Conservation (phyloP, 495 filamentous ascomycete genomes). For the Podospora pseudoanserina region DNA sequence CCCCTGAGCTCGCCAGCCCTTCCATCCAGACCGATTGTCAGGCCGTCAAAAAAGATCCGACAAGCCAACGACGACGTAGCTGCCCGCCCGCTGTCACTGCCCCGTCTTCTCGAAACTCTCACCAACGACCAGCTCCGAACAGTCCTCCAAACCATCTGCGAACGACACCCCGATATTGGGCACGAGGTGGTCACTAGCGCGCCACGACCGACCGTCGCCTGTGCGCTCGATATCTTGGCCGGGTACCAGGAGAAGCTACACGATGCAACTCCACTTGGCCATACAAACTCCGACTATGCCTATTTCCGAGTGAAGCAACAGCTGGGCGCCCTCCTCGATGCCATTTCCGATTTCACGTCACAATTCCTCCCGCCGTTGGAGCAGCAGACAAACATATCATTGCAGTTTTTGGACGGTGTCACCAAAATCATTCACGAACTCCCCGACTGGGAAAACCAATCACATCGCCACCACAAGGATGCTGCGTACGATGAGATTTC, state of each 20-base stretch:
- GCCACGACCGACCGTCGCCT: conserved; percentile 76
- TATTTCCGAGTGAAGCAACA: conserved; percentile 88
- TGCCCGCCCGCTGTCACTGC: conserved; percentile 74
- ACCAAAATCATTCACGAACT: conserved; percentile 86
- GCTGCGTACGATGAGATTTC: conserved; percentile 94
- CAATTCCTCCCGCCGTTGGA: conserved; percentile 94
- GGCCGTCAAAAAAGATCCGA: conserved; percentile 59
- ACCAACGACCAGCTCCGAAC: conserved; percentile 75
- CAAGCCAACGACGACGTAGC: conserved; percentile 64
- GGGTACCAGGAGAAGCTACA: conserved; percentile 75
- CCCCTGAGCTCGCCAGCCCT: conserved; percentile 75
- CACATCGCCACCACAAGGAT: conserved; percentile 86
- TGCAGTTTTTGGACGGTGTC: conserved; percentile 82
- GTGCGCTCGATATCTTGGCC: conserved; percentile 72
- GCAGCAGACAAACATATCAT: conserved; percentile 67
- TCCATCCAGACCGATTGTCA: conserved; percentile 56
- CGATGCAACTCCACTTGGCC: conserved; percentile 83
- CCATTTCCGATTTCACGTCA: conserved; percentile 87
- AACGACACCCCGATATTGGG: conserved; percentile 76
- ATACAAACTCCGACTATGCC: conserved; percentile 81
- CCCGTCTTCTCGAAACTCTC: conserved; percentile 86
- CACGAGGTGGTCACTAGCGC: conserved; percentile 81
- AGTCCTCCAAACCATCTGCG: conserved; percentile 81
- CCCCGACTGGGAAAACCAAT: conserved; percentile 79
- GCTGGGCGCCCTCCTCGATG: conserved; percentile 76